phyloP scores from a whole-genome alignment of 2,329 filamentous ascomycete genomes.

The Penicillium sp. region DNA sequence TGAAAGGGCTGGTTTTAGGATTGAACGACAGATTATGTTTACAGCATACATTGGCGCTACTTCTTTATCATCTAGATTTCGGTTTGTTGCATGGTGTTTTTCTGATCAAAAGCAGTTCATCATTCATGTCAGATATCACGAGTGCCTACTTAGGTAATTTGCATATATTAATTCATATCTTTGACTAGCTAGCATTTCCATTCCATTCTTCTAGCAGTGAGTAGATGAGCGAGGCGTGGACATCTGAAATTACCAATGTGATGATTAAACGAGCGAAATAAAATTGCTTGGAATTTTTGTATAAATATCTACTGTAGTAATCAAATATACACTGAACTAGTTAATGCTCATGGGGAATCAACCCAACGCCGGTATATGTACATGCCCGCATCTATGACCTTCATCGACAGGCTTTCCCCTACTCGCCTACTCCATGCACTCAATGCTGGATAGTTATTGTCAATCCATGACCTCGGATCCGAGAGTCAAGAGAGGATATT shows the following conservation, averaged over 20 bases:
- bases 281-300: background rate
- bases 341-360: background rate
- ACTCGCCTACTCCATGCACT: conserved; percentile 1
- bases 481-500: background rate
- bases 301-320: background rate
- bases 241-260: background rate
- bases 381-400: background rate
- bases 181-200: background rate
- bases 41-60: background rate
- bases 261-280: background rate
- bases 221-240: background rate
- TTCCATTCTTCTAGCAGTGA: background rate
- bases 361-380: conserved; percentile 2
- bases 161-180: background rate
- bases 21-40: background rate
- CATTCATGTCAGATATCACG: background rate
- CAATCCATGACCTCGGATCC: too few species aligned
- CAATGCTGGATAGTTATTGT: background rate
- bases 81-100: background rate
- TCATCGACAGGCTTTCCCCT: background rate
- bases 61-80: background rate
- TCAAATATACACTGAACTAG: background rate
- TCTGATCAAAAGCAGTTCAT: background rate
- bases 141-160: background rate
- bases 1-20: background rate